Evolutionary conservation across 2,329 filamentous ascomycete genomes (phyloP), one percentile per base, ranked within the genome.

Genomic region (Diplocarpon mali): DNA sequence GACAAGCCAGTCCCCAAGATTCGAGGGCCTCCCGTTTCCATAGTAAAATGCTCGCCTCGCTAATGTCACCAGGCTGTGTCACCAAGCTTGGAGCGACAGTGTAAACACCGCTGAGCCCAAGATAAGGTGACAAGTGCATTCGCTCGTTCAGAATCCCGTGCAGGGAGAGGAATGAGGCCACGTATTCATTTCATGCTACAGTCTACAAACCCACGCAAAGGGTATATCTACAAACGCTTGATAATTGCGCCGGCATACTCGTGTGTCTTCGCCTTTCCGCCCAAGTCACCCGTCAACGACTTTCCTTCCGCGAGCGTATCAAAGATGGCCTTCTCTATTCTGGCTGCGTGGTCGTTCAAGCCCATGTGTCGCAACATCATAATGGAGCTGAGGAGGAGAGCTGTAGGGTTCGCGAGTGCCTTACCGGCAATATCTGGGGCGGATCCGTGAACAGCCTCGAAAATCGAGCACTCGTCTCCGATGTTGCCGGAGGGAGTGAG

Each of bases 301-400:
- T 95, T 95, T 72, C 92, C 92, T 76, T 98, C 89, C 49, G 88
- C 83, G 56, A 98, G 77, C 50, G 89, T 94, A 66, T 85, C 85
- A 68, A 98, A 96, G 63, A 90, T 93, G 56, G 92, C 92, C 68
- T 78, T 84, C 76, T 96, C 86, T 64, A 98, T 96, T 67, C 80
- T 81, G 66, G 73, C 67, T 57, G 92, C 92, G 66, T 96, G 80
- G 53, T 86, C 75, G 67, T 71, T 80, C 54, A 98, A 76, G 62
- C 85, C 81, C 90, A 98, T 96, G 72, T 98, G 92, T 69, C 92
- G 83, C 76, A 98, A 72, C 92, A 98, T 96, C 92, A 98, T 96
- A 73, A 96, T 92, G 67, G 85, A 93, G 68, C 79, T 86, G 62
- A 96, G 83, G 55, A 98, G 80, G 58, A 98, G 80, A 48, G 92